Evolutionary conservation across 495 filamentous ascomycete genomes (phyloP).

Genomic region (Penicillium coprophilum): DNA sequence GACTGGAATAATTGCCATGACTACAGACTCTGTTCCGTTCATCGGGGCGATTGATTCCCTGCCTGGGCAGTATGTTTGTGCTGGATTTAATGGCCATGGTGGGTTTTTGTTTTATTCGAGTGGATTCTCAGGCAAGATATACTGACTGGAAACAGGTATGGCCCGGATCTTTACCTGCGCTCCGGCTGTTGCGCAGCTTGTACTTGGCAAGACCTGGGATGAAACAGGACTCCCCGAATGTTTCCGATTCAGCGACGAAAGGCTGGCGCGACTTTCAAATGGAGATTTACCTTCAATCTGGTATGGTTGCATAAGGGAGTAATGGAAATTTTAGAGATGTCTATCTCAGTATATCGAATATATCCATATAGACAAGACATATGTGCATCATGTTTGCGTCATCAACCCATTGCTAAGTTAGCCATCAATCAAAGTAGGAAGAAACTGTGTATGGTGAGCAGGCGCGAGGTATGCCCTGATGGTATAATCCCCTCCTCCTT

Average conservation of each 20-base stretch:
- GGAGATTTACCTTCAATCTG: slow-evolving; percentile 28
- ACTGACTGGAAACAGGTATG: slow-evolving; percentile 23
- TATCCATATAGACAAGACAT: too few relatives aligned
- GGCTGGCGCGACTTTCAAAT: slow-evolving; percentile 17
- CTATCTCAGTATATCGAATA: too few relatives aligned
- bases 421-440: too few relatives aligned
- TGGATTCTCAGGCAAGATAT: background rate
- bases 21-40: slow-evolving; percentile 33
- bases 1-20: slow-evolving; percentile 39
- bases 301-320: too few relatives aligned
- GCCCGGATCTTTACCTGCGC: slow-evolving; percentile 37
- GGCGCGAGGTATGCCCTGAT: too few relatives aligned
- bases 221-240: slow-evolving; percentile 33
- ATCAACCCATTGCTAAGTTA: too few relatives aligned
- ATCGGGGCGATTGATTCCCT: slow-evolving; percentile 30
- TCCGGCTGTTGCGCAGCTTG: slow-evolving; percentile 28
- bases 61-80: slow-evolving; percentile 35
- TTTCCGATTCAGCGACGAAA: slow-evolving; percentile 25
- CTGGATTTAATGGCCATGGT: slow-evolving; percentile 39
- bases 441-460: too few relatives aligned
- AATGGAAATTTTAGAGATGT: too few relatives aligned
- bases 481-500: too few relatives aligned
- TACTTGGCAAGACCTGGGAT: slow-evolving; percentile 23
- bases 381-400: too few relatives aligned
- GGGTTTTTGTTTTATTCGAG: background rate